These are phyloP conservation scores for Populus euphratica DNA, from an alignment of 345 rosid genomes.

Conservation along the genomic window DNA sequence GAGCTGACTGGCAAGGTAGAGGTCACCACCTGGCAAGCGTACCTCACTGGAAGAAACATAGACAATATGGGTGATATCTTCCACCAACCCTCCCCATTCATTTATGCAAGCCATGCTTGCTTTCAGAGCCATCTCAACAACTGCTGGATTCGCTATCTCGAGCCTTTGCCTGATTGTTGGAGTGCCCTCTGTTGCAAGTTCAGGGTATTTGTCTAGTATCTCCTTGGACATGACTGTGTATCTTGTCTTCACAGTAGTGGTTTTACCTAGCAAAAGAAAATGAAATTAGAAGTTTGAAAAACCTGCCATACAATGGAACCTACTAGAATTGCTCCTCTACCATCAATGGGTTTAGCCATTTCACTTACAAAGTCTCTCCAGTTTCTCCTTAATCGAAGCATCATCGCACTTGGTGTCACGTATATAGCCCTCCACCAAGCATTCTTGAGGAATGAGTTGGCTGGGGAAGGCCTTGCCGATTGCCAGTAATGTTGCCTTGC, in stretches of 20 bases:
- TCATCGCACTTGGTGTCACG: slow-evolving; percentile 86
- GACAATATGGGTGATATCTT: slow-evolving; percentile 80
- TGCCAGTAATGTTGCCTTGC: slow-evolving; percentile 89
- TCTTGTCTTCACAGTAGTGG: slow-evolving; percentile 89
- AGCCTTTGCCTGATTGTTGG: slow-evolving; percentile 81
- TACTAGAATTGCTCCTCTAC: not conserved
- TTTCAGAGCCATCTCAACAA: slow-evolving; percentile 74
- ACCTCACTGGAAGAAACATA: slow-evolving; percentile 94
- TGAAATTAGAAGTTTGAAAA: not conserved
- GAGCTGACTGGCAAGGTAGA: slow-evolving; percentile 63
- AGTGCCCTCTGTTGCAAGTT: slow-evolving; percentile 71
- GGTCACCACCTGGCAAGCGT: slow-evolving; percentile 91
- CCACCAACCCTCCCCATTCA: slow-evolving; percentile 75
- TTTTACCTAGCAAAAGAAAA: slow-evolving; percentile 58
- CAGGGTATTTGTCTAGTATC: slow-evolving; percentile 76
- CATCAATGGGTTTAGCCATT: not conserved
- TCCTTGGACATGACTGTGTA: slow-evolving; percentile 87
- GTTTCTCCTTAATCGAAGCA: slow-evolving; percentile 64
- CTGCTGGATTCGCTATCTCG: slow-evolving; percentile 84
- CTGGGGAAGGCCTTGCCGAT: slow-evolving; percentile 86
- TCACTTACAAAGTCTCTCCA: slow-evolving; percentile 76
- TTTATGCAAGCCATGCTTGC: slow-evolving; percentile 78
- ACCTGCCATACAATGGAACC: not conserved
- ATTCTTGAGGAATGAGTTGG: slow-evolving; percentile 76
- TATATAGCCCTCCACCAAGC: slow-evolving; percentile 79